These are phyloP conservation scores for Neonectria faginata DNA, from an alignment of 2,329 filamentous ascomycete species.

Conservation along the genomic window DNA sequence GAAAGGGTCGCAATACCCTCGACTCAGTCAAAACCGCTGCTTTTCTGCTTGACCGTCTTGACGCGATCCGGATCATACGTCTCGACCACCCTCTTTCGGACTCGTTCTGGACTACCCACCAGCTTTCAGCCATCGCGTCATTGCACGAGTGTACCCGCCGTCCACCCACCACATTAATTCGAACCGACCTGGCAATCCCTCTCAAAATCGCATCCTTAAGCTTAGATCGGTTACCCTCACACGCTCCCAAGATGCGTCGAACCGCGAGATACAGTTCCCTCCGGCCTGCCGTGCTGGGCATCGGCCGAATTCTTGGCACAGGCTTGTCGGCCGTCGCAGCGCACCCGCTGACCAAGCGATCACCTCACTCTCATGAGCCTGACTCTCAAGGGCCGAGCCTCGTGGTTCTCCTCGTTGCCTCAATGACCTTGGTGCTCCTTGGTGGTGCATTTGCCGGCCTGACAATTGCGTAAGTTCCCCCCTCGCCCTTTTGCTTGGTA, in stretches of 20 bases:
- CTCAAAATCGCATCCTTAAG: constrained; percentile 17
- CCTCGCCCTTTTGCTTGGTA: constrained; percentile 28
- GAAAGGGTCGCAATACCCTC: constrained; percentile 31
- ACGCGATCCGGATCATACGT: background rate
- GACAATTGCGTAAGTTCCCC: constrained; percentile 78
- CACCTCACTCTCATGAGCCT: constrained; percentile 57
- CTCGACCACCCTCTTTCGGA: background rate
- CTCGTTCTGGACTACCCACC: background rate
- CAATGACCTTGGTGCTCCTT: constrained; percentile 82
- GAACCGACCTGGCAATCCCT: constrained; percentile 1
- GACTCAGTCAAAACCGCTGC: constrained; percentile 3
- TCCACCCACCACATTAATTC: background rate
- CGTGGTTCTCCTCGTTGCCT: constrained; percentile 85
- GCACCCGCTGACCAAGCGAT: constrained; percentile 54
- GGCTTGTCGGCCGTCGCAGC: constrained; percentile 62
- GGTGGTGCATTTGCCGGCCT: constrained; percentile 95
- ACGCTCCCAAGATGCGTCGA: constrained; percentile 42
- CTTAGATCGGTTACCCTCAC: constrained; percentile 8
- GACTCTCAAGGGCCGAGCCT: constrained; percentile 72
- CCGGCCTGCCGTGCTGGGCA: constrained; percentile 63
- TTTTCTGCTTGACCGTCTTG: too few relatives aligned
- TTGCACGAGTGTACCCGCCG: background rate
- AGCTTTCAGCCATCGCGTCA: background rate
- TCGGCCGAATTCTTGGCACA: constrained; percentile 63
- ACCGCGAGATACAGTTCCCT: constrained; percentile 54